Evolutionary conservation across 2,329 filamentous ascomycete genomes (phyloP), one percentile per base, ranked within the genome.

Genomic region (Phialocephala subalpina): DNA sequence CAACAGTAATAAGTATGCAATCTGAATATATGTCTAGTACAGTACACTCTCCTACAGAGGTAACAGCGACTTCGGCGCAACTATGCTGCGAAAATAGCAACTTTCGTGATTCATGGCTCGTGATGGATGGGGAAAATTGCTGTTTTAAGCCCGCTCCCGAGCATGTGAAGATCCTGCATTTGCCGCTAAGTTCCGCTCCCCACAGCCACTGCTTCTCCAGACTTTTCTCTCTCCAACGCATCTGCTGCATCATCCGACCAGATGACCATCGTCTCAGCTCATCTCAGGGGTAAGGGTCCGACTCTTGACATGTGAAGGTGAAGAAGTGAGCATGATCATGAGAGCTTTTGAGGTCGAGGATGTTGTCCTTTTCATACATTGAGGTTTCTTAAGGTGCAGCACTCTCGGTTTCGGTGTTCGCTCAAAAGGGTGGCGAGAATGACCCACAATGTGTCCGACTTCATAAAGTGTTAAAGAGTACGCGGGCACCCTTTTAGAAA

Each of bases 241-340:
- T 62, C 62, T 18, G 52, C 38, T 22, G 60, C 47, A 63, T 67
- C 64, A 63, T 53, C 59, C 63, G 64, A 67, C 29, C 64, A 27
- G 56, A 58, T 67, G 61, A 67, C 45, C 47, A 42, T 33, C 52
- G 20, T 33, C 60, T 63, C 60, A 63, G 65, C 58, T 35, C 57
- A 62, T 52, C 35, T 63, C 45, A 42, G 55, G 61, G 61, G 53
- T 35, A 22, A 35, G 33, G 35, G 55, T 52, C 42, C 35, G 5
- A 8, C 4, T 56, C 47, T 55, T 66, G 55, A 62, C 67, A 68
- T 68, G 67, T 68, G 67, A 68, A 68, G 35, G 57, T 38, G 22
- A 5, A 25, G 42, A 47, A 9, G 2, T 53, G 62, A 62, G 66
- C 56, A 56, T 68, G 58, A 62, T 62, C 59, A 20, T 57, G 27